These are phyloP conservation scores for Helichrysum umbraculigerum DNA, from an alignment of 129 eudicot genomes.

Conservation along the genomic window DNA sequence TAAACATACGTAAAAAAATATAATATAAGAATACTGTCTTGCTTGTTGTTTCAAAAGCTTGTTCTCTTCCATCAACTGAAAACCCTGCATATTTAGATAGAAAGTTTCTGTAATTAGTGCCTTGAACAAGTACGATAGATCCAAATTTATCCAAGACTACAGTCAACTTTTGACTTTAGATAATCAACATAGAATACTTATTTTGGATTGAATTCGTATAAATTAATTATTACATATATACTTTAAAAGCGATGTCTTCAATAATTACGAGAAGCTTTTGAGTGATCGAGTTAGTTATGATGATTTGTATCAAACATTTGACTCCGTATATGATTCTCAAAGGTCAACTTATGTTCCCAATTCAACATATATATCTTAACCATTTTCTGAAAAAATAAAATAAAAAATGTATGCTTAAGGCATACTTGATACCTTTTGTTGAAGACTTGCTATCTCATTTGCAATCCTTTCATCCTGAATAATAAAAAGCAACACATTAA, in stretches of 20 bases:
- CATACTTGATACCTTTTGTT: constrained; percentile 39
- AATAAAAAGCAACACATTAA: neutral
- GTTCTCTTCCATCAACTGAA: constrained; percentile 59
- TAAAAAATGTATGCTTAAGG: neutral
- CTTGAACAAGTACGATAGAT: neutral
- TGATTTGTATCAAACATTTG: neutral
- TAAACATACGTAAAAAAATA: neutral
- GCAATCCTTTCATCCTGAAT: constrained; percentile 45
- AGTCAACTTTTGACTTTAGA: constrained; percentile 13
- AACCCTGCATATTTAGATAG: constrained; percentile 35
- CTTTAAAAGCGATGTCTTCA: neutral
- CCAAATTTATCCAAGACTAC: neutral
- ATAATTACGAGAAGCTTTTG: too few species aligned
- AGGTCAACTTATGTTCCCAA: neutral
- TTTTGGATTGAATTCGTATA: neutral
- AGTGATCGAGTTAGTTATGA: neutral
- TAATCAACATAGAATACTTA: neutral
- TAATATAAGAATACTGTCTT: neutral
- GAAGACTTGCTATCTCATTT: constrained; percentile 45
- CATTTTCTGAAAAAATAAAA: too few species aligned
- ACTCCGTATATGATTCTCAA: neutral
- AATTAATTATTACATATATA: neutral
- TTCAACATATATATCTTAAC: too few species aligned
- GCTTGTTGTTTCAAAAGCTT: constrained; percentile 47
- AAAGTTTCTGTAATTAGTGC: neutral